Percentiles rank a stretch among this genome's conserved stretches.
Conservation (phyloP, 1,284 basidiomycete genomes). For the Peniophora sp. region DNA sequence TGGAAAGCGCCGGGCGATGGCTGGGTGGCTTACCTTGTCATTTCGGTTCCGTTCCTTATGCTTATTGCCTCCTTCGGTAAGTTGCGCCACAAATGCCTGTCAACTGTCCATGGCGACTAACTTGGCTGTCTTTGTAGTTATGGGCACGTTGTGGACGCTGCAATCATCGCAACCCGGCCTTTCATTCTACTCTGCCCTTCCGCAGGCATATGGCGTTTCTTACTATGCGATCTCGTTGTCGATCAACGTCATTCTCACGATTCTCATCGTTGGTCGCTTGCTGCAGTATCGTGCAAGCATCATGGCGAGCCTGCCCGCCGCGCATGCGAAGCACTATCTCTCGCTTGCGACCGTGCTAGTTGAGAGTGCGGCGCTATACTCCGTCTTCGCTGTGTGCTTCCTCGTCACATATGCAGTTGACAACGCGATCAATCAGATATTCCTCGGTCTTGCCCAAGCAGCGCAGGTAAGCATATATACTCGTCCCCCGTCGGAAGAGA, state of each 20-base stretch:
- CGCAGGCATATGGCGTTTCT: conserved; percentile 26
- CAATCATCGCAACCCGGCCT: conserved; percentile 12
- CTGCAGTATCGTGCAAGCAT: conserved; percentile 2
- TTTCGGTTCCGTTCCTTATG: neutral
- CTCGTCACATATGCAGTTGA: conserved; percentile 34
- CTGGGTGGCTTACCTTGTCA: neutral
- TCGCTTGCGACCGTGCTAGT: conserved; percentile 32
- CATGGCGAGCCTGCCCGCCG: conserved; percentile 21
- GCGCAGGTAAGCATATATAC: neutral
- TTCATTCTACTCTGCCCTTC: conserved; percentile 27
- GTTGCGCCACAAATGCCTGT: neutral
- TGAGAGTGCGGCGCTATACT: conserved; percentile 36
- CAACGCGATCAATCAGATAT: conserved; percentile 11
- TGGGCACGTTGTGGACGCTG: conserved; percentile 3
- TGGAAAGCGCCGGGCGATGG: conserved; percentile 8
- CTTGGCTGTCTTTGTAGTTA: neutral
- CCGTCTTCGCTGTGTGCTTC: conserved; percentile 32
- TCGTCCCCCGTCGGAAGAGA: neutral
- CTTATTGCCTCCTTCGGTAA: neutral
- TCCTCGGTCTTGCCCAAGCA: neutral
- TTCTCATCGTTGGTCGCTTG: conserved; percentile 24
- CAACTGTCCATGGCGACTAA: no score
- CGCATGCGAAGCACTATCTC: conserved; percentile 29
- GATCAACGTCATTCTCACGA: conserved; percentile 35
- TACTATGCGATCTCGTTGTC: conserved; percentile 38